Base-by-base conservation (phyloP, 495 filamentous ascomycete species). In the Aspergillus conjunctus region DNA sequence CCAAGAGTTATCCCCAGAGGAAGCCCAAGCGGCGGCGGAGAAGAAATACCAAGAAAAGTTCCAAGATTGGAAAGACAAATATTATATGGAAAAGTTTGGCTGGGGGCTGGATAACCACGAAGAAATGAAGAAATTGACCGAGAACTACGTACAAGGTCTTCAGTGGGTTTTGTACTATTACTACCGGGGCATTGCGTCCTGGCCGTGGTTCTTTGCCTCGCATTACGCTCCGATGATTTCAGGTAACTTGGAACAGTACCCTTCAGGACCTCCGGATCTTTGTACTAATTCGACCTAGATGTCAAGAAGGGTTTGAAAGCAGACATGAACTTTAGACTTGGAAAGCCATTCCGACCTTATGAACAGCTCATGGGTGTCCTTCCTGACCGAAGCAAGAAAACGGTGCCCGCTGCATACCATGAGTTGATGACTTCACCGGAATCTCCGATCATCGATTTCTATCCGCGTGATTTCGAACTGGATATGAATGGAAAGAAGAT, bases 401-500 rank as follows among this genome's bases (percentile, higher is more conserved):
- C 96, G 63, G 94, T 99, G 12, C 95, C 95, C 17, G 64, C 72
- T 34, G 85, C 93, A 4, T 99, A 97, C 72, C 90, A 90, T 73
- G 85, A 90, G 11, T 81, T 99, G 21, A 99, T 99, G 95, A 96
- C 90, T 4, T 88, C 91, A 50, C 76, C 85, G 0, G 83, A 91
- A 4, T 97, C 93, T n/a, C 92, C 95, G 12, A 98, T 99, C 71
- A 91, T 96, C 66, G 93, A 98, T 67, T 98, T 99, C 75, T 99
- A 99, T 68, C 95, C 95, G 30, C 85, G 93, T 58, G 93, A 98
- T 62, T 99, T 99, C 64, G 92, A 97, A 63, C 83, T 99, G 18
- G 95, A 99, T 68, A 97, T 98, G 93, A 97, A 98, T 66, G 95
- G 95, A 56, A 99, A 99, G 81, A 99, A 96, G 79, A 95, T 96